Evolutionary conservation across 1,284 basidiomycete genomes (phyloP).

Genomic region (Anthracocystis walkeri): DNA sequence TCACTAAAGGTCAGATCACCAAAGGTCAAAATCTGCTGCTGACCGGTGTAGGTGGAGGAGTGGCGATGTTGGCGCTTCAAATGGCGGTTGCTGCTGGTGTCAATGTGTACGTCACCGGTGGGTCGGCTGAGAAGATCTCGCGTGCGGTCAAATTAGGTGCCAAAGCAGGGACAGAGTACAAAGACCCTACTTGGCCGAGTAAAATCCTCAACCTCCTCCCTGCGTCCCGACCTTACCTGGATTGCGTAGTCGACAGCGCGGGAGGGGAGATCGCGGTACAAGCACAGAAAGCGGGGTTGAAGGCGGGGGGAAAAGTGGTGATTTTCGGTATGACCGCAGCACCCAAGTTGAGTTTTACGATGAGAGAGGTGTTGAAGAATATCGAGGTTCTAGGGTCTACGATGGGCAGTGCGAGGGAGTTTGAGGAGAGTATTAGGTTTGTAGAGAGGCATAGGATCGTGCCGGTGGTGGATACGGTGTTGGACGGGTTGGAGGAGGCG

Average conservation of each 20-base stretch:
- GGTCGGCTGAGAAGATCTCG: constrained; percentile 78
- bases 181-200: constrained; percentile 78
- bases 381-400: constrained; percentile 79
- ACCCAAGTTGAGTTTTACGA: constrained; percentile 76
- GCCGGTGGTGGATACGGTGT: constrained; percentile 80
- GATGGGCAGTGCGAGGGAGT: constrained; percentile 85
- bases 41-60: constrained; percentile 75
- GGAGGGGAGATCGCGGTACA: constrained; percentile 81
- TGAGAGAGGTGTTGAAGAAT: constrained; percentile 83
- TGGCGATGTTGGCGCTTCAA: constrained; percentile 82
- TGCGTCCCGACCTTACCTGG: constrained; percentile 72
- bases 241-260: constrained; percentile 83
- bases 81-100: constrained; percentile 81
- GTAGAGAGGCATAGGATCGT: constrained; percentile 77
- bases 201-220: constrained; percentile 74
- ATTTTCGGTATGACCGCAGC: constrained; percentile 76
- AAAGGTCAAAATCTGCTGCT: constrained; percentile 81
- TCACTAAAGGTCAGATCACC: constrained; percentile 78
- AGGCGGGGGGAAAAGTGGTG: constrained; percentile 79
- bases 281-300: constrained; percentile 75
- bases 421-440: constrained; percentile 79
- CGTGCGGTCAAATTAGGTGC: constrained; percentile 80
- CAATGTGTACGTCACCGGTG: constrained; percentile 84
- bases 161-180: constrained; percentile 81
- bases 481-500: constrained; percentile 78